Conservation (phyloP, 805 yeast species). For the Candida incommunis region DNA sequence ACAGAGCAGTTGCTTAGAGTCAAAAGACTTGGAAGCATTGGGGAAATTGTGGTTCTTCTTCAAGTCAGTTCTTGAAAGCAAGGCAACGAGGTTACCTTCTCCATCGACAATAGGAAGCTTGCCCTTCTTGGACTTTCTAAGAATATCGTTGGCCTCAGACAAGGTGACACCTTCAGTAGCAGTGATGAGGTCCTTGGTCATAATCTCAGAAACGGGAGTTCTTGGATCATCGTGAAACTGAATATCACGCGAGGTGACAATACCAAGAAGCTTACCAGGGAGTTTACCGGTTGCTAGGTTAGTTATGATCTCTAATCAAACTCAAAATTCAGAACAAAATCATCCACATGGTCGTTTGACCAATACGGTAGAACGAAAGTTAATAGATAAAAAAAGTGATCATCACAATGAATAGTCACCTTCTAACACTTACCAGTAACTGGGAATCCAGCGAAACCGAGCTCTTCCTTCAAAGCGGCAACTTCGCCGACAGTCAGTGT, state of each 20-base stretch:
- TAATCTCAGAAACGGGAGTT: slow-evolving; percentile 55
- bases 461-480: slow-evolving; percentile 47
- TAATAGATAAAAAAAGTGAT: slow-evolving; percentile 22
- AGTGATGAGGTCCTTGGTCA: slow-evolving; percentile 82
- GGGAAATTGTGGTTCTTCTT: slow-evolving; percentile 93
- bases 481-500: slow-evolving; percentile 67
- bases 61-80: slow-evolving; percentile 90
- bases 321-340: slow-evolving; percentile 23
- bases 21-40: slow-evolving; percentile 81
- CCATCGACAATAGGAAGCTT: slow-evolving; percentile 86
- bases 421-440: slow-evolving; percentile 81
- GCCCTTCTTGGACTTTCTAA: slow-evolving; percentile 91
- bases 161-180: slow-evolving; percentile 73
- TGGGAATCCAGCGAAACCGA: slow-evolving; percentile 96
- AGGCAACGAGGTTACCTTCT: slow-evolving; percentile 62
- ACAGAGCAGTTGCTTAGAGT: slow-evolving; percentile 90
- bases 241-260: slow-evolving; percentile 91
- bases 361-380: slow-evolving; percentile 99
- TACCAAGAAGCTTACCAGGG: slow-evolving; percentile 87
- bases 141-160: slow-evolving; percentile 75
- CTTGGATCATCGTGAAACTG: slow-evolving; percentile 76
- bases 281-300: slow-evolving; percentile 64
- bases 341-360: slow-evolving; percentile 97
- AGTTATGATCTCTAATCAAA: slow-evolving; percentile 8
- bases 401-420: background rate